A percentile compares a stretch with the other conserved stretches of the same genome.
Evolutionary conservation across 306 rosid species (phyloP).

Genomic region (Fragaria nilgerrensis): DNA sequence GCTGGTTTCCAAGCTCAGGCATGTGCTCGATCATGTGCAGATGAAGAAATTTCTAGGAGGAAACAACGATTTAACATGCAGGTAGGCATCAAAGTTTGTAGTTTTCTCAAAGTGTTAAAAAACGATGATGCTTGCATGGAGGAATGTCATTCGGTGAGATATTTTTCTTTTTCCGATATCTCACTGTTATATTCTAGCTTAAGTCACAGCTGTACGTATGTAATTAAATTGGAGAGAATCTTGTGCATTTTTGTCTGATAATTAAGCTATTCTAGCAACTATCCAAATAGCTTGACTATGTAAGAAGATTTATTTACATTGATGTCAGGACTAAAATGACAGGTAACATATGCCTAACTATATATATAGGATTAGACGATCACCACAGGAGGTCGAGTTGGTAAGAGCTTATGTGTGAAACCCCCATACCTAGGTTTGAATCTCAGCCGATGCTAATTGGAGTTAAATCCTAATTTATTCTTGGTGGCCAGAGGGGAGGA

Average conservation of each 20-base stretch:
- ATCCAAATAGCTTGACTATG: too few relatives aligned
- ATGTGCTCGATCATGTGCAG: constrained; percentile 7
- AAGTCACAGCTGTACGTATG: neutral
- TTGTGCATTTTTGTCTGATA: neutral
- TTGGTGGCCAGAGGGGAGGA: too few relatives aligned
- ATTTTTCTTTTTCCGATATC: neutral
- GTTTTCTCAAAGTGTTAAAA: neutral
- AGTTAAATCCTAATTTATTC: too few relatives aligned
- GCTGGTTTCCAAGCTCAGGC: neutral
- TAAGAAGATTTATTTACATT: too few relatives aligned
- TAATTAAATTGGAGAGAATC: neutral
- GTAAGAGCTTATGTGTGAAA: too few relatives aligned
- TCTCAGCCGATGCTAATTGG: too few relatives aligned
- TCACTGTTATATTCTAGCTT: neutral
- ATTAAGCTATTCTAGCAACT: neutral
- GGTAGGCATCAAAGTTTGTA: neutral
- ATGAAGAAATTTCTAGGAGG: neutral
- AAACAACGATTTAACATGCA: neutral
- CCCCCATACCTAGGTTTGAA: too few relatives aligned
- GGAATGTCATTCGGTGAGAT: neutral
- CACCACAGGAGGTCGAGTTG: too few relatives aligned
- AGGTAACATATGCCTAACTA: too few relatives aligned
- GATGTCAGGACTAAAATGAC: too few relatives aligned
- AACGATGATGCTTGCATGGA: neutral
- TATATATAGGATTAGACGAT: too few relatives aligned